phyloP scores from a whole-genome alignment of 2,329 filamentous ascomycete species.

The Trichophyton benhamiae region DNA sequence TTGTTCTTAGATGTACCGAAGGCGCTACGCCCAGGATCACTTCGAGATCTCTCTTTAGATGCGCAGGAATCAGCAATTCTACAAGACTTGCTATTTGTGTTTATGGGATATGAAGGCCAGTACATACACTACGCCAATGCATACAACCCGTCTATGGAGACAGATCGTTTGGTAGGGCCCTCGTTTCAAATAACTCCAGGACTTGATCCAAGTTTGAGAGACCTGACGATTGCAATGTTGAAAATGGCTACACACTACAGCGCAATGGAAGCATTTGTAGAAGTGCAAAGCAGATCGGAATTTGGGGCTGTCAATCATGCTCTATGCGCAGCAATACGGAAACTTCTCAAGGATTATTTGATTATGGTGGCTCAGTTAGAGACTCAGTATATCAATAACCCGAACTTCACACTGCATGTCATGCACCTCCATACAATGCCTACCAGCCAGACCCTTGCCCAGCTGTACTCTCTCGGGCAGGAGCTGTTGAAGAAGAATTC shows the following conservation, averaged over 20 bases:
- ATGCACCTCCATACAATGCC: conserved; percentile 84
- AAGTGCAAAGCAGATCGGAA: conserved; percentile 84
- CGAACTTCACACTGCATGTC: conserved; percentile 81
- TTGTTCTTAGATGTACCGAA: conserved; percentile 55
- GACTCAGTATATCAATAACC: conserved; percentile 78
- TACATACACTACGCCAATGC: conserved; percentile 77
- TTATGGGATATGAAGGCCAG: conserved; percentile 98
- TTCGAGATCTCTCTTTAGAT: conserved; percentile 62
- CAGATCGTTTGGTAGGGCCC: conserved; percentile 74
- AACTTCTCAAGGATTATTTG: conserved; percentile 83
- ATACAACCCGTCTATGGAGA: conserved; percentile 75
- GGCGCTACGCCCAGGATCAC: conserved; percentile 52
- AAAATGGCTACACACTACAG: conserved; percentile 90
- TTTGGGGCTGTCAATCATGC: conserved; percentile 94
- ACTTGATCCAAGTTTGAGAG: conserved; percentile 79
- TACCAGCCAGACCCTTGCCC: conserved; percentile 80
- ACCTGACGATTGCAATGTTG: conserved; percentile 77
- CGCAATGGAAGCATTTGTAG: conserved; percentile 82
- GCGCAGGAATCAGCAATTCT: conserved; percentile 76
- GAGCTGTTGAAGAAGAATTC: conserved; percentile 82
- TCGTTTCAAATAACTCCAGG: conserved; percentile 67
- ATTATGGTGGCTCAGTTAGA: conserved; percentile 88
- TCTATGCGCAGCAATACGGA: conserved; percentile 85
- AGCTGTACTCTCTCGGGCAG: conserved; percentile 75
- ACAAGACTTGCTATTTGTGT: conserved; percentile 84